These are phyloP conservation scores for Scolecobasidium constrictum DNA, from an alignment of 2,329 filamentous ascomycete species.

Conservation along the genomic window DNA sequence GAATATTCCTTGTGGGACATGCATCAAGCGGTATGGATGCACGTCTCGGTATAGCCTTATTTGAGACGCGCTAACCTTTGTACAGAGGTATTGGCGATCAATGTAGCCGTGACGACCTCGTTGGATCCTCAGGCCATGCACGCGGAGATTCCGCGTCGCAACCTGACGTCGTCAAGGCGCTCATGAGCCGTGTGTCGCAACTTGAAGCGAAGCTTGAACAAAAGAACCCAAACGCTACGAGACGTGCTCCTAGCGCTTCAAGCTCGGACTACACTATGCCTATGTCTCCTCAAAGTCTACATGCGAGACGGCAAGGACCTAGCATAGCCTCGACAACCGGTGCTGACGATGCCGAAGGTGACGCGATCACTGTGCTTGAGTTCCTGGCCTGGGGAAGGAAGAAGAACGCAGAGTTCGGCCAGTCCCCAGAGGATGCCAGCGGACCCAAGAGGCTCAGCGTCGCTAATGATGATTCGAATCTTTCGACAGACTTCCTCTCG, in stretches of 20 bases:
- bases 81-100: constrained; percentile 13
- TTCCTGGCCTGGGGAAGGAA: constrained; percentile 38
- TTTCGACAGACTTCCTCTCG: background rate
- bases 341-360: constrained; percentile 16
- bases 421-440: constrained; percentile 4
- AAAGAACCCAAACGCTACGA: background rate
- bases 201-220: constrained; percentile 5
- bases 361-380: constrained; percentile 36
- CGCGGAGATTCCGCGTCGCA: background rate
- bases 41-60: background rate
- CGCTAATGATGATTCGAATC: background rate
- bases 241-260: no score
- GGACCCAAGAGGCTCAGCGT: background rate
- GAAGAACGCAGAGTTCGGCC: constrained; percentile 23
- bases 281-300: no score
- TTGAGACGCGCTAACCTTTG: background rate
- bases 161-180: background rate
- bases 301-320: no score
- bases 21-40: constrained; percentile 20
- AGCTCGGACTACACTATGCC: no score
- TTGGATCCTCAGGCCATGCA: background rate
- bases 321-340: no score
- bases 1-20: constrained; percentile 29
- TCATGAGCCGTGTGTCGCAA: background rate
- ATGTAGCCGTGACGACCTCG: constrained; percentile 13